Base-by-base conservation (phyloP, 2,329 filamentous ascomycete genomes). In the Paracorniculantispora psalliotae region DNA sequence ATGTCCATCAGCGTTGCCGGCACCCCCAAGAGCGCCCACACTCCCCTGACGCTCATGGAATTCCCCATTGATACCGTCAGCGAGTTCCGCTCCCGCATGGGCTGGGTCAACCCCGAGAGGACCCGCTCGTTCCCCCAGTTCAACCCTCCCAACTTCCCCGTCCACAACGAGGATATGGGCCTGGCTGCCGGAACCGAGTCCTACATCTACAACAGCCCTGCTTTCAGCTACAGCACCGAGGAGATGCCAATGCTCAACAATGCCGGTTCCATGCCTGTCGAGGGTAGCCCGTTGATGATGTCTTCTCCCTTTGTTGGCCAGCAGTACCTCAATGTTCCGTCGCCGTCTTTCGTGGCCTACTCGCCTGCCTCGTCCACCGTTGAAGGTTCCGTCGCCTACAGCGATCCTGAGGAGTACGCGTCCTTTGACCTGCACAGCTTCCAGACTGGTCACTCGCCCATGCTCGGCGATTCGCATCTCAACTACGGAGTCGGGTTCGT, bases 1-100 rank as follows among this genome's bases (percentile, higher is more conserved):
- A 80, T 87, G 63, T 83, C 86, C 23, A 83, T 90, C 75, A 91
- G 83, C 65, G 75, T 85, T 23, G 81, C 82, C 4, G 79, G 82
- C 62, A 77, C 77, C 21, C 77, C 81, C 60, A 81, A 84, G 58
- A 79, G 79, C 17, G 73, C 82, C 44, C 82, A 86, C 67, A 83
- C 85, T 30, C 84, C 86, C 12, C 73, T 90, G 61, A 76, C 79
- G 5, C 78, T 92, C 46, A 89, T 91, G 85, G 85, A 89, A 65
- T 86, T 87, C 62, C 88, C 89, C 19, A 85, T 89, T 58, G 82
- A 89, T 64, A 84, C 85, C 49, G 84, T 90, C 58, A 77, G 79
- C 59, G 84, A 86, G 66, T 91, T 92, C 73, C 85, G 87, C 65
- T 79, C 77, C 37, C 83, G 86, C 64, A 86, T 90, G 78, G 85